phyloP scores from a whole-genome alignment of 1,284 basidiomycete genomes.

The Sanghuangporus sanghuang region DNA sequence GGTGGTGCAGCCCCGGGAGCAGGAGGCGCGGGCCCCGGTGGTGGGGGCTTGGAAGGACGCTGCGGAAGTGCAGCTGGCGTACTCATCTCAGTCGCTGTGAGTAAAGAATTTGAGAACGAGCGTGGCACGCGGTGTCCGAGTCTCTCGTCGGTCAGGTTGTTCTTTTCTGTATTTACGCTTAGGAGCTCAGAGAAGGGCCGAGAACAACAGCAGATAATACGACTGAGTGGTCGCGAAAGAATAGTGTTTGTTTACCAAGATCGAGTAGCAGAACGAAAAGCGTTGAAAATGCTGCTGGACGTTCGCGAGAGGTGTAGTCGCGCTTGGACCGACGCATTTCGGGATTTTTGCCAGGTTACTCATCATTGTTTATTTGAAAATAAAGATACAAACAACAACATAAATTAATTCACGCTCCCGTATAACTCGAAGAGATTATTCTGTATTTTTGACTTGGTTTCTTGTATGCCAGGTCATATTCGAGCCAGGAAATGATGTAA shows the following conservation, averaged over 20 bases:
- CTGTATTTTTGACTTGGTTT: not conserved
- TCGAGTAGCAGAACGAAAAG: not conserved
- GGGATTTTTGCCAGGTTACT: not conserved
- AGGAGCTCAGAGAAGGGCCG: not conserved
- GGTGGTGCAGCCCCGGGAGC: slow-evolving; percentile 2
- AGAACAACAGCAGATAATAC: not conserved
- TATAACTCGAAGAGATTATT: not conserved
- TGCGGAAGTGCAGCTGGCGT: not conserved
- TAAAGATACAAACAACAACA: too few relatives aligned
- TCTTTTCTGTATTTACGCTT: not conserved
- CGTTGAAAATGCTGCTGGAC: not conserved
- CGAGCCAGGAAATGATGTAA: not conserved
- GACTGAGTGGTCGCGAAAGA: not conserved
- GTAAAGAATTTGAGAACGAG: not conserved
- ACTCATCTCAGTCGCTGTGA: not conserved
- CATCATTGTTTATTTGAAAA: not conserved
- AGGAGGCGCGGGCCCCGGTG: slow-evolving; percentile 11
- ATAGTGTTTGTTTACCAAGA: not conserved
- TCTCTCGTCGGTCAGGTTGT: not conserved
- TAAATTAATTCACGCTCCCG: too few relatives aligned
- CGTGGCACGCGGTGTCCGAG: not conserved
- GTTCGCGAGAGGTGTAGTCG: not conserved
- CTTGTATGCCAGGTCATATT: not conserved
- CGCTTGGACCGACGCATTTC: not conserved
- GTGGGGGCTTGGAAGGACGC: slow-evolving; percentile 14